Base-by-base conservation (phyloP, 371 early-diverging fungal species). In the Mortierella sp. region DNA sequence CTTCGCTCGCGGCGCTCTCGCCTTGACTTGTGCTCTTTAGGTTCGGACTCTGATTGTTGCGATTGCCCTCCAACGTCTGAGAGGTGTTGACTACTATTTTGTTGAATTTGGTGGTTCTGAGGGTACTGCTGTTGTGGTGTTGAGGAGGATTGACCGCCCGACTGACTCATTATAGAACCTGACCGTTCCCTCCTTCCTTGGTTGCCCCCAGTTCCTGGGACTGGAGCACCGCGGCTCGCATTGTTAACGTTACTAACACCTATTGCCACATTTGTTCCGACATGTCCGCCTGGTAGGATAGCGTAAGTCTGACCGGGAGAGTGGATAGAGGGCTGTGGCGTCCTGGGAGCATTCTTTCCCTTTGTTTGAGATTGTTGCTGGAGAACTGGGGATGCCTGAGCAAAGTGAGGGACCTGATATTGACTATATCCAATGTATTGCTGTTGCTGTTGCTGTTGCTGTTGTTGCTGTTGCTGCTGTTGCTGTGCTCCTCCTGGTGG, bases 1-100 rank as follows among this genome's bases (percentile, higher is more conserved):
- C 63, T 62, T 21, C 70, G 43, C 53, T 58, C 72, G 16, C 72
- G 63, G 22, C 70, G 70, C 38, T 70, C 70, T 5, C 71, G 65
- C 45, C 70, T 69, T 21, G 70, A 65, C 58, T 74, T 74, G 19
- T 59, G 58, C 36, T 78, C 67, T 28, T 63, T 64, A 3, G 48
- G 38, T 28, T 74, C 74, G 4, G 74, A 58, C 16, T 67, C 74
- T 21, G 64, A 69, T 41, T 59, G 43, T 32, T 72, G 67, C 3
- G 72, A 59, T 0, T 72, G 58, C 10, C 57, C 66, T 13, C 65
- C 65, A 55, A 53, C 36, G 15, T 69, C 63, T 4, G 63, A 63
- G 11, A 24, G 4, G 36, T 55, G 53, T 32, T 69, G 62, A 11
- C 36, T 19, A 33, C 45, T 43, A 40, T 67, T 43, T 63, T 67